Evolutionary conservation across 441 rosid genomes (phyloP).

Genomic region (Isatis lusitanica): DNA sequence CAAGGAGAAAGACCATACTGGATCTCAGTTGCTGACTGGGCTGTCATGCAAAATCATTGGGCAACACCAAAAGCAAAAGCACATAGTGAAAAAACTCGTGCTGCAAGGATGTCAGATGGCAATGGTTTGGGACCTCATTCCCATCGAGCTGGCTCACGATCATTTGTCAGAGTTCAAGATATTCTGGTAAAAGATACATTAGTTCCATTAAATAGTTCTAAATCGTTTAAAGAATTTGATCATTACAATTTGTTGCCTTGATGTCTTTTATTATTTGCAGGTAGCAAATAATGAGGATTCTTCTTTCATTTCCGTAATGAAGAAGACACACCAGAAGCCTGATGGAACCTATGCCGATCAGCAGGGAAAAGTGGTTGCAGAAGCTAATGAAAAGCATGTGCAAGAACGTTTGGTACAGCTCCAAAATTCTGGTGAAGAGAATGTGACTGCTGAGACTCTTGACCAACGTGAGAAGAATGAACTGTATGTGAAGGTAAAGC

Average conservation of each 20-base stretch:
- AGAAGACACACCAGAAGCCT: neutral
- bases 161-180: neutral
- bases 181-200: neutral
- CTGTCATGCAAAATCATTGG: neutral
- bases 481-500: neutral
- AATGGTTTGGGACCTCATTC: neutral
- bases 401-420: neutral
- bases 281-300: conserved; percentile 8
- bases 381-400: neutral
- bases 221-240: too few species aligned
- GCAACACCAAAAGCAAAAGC: neutral
- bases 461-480: neutral
- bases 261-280: neutral
- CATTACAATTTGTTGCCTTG: too few species aligned
- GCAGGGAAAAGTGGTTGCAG: neutral
- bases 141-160: neutral
- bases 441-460: neutral
- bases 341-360: conserved; percentile 7
- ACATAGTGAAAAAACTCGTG: neutral
- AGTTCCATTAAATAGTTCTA: too few species aligned
- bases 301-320: conserved; percentile 1
- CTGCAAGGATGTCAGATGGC: neutral
- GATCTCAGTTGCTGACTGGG: neutral
- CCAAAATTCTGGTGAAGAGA: neutral
- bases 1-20: neutral